Base-by-base conservation (phyloP, 441 rosid species). In the Pelargonium myrrhifolium region DNA sequence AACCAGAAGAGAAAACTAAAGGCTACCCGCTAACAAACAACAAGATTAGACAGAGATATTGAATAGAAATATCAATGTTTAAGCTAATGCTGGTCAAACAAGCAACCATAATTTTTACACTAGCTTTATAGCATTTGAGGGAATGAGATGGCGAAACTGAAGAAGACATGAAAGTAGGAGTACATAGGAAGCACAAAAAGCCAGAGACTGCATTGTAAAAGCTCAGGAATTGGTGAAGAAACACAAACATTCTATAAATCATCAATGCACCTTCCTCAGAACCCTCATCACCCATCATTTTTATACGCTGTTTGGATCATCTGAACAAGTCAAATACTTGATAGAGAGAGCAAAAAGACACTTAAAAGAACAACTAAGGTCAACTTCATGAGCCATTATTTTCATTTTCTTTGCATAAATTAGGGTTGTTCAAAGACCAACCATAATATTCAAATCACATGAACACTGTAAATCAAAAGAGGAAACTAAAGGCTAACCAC, bases 141-240 rank as follows among this genome's bases (percentile, higher is more conserved):
- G 40, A 18, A 26, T 9, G 17, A 66, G 68, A 67, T 21, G 1
- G 63, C 15, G 24, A 12, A 62, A n/a, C 10, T 60, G 63, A 45
- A 64, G 15, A 24, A 70, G 53, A 21, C 55, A 47, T 31, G 18
- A 64, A 59, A 74, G 0, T 3, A 68, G 9, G 39, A 71, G 71
- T 42, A 68, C 45, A 9, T 6, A 12, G 9, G 43, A 14, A 21
- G 59, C 47, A 47, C 9, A 21, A 56, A 28, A 12, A 31, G 40
- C 20, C 11, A 11, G 53, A 65, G 65, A 59, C 17, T 43, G 43
- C 71, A 51, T 72, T 60, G 26, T 69, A 17, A 65, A 18, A 24
- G n/a, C 37, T 21, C n/a, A n/a, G n/a, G n/a, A n/a, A n/a, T n/a
- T n/a, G n/a, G n/a, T n/a, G n/a, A n/a, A n/a, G n/a, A n/a, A n/a